phyloP scores from a whole-genome alignment of 108 stramenopile genomes.

The Stephanodiscus triporus region DNA sequence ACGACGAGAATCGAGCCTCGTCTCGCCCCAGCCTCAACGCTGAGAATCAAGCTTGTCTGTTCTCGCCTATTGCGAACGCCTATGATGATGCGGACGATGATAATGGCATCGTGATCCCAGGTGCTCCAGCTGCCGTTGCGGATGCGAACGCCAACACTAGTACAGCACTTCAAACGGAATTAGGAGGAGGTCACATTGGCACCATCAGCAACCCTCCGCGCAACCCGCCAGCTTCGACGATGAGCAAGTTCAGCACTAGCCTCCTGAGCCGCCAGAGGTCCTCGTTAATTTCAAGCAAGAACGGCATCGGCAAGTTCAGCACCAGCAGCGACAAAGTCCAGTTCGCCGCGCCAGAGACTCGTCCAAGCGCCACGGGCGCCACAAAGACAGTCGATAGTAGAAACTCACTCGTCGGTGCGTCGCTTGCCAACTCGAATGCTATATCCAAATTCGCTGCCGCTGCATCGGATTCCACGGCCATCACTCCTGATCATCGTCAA shows the following conservation, averaged over 20 bases:
- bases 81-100: slow-evolving; percentile 19
- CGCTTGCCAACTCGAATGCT: slow-evolving; percentile 1
- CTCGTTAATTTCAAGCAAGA: not conserved
- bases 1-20: not conserved
- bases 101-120: slow-evolving; percentile 43
- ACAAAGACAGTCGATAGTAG: not conserved
- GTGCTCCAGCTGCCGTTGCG: not conserved
- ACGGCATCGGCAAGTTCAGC: slow-evolving; percentile 16
- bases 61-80: not conserved
- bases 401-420: not conserved
- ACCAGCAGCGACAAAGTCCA: slow-evolving; percentile 22
- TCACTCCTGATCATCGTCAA: slow-evolving; percentile 30
- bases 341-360: not conserved
- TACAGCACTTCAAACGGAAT: not conserved
- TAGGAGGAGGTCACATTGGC: not conserved
- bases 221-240: not conserved
- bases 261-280: slow-evolving; percentile 11
- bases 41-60: not conserved
- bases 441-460: slow-evolving; percentile 1
- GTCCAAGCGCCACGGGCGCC: slow-evolving; percentile 1
- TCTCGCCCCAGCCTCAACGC: too few relatives aligned
- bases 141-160: not conserved
- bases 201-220: not conserved
- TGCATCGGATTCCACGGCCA: slow-evolving; percentile 9
- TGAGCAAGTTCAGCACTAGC: not conserved